Percentiles rank a stretch among this genome's conserved stretches.
phyloP scores from a whole-genome alignment of 2,329 filamentous ascomycete genomes.

The Aspergillus ruber region DNA sequence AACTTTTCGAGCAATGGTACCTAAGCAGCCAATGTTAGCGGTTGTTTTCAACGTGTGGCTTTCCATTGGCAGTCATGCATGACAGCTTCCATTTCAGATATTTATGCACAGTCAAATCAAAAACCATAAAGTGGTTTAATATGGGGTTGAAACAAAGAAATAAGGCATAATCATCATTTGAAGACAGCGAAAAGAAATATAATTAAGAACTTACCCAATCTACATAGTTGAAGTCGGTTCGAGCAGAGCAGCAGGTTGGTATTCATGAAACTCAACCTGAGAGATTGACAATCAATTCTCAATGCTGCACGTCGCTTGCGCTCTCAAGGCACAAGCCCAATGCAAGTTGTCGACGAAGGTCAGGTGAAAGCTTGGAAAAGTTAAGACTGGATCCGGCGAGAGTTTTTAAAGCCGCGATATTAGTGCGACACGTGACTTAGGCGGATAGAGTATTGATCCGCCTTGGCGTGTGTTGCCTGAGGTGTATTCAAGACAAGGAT shows the following conservation, averaged over 20 bases:
- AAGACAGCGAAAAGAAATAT: not conserved
- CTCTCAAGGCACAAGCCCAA: not conserved
- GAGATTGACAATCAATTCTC: too few relatives aligned
- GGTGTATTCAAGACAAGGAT: not conserved
- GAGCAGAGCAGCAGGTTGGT: conserved; percentile 1
- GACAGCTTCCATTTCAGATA: conserved; percentile 13
- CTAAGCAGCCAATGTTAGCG: too few relatives aligned
- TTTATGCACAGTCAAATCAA: conserved; percentile 26
- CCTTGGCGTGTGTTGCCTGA: too few relatives aligned
- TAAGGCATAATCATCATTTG: conserved; percentile 29
- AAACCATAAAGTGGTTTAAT: conserved; percentile 24
- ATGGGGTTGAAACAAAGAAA: conserved; percentile 37
- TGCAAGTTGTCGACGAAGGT: not conserved
- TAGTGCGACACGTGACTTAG: conserved; percentile 18
- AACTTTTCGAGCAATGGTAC: too few relatives aligned
- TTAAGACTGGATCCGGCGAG: conserved; percentile 7
- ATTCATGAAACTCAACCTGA: not conserved
- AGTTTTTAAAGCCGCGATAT: conserved; percentile 12
- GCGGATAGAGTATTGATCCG: conserved; percentile 12
- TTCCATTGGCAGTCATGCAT: not conserved
- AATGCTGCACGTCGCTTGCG: not conserved
- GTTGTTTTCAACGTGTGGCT: not conserved
- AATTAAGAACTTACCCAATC: conserved; percentile 7
- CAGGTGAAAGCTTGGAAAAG: conserved; percentile 1
- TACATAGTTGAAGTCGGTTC: conserved; percentile 1